A percentile compares a stretch with the other conserved stretches of the same genome.
These are phyloP conservation scores for Erodium trifolium DNA, from an alignment of 441 rosid genomes.

Conservation along the genomic window DNA sequence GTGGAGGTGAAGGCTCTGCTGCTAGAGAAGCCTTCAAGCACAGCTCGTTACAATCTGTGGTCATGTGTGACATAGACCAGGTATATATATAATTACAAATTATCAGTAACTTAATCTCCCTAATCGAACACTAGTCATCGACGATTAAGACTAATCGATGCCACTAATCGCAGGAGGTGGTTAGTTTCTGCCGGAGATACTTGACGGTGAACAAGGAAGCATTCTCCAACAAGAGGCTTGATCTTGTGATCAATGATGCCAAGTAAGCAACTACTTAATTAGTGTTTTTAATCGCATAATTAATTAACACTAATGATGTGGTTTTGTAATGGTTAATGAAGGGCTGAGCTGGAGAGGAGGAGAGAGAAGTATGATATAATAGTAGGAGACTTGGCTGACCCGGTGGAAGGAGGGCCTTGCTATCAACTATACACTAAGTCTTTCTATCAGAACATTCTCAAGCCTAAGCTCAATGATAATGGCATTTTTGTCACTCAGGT, in stretches of 20 bases:
- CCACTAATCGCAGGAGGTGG: conserved; percentile 56
- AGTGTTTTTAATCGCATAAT: no score
- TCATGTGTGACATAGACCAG: conserved; percentile 93
- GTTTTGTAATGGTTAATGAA: conserved; percentile 16
- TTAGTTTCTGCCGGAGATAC: conserved; percentile 59
- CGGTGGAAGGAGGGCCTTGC: conserved; percentile 95
- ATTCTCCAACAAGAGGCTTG: conserved; percentile 57
- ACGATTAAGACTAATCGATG: no score
- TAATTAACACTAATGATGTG: conserved; percentile 4
- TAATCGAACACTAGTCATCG: no score
- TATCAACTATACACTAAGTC: conserved; percentile 92
- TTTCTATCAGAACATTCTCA: conserved; percentile 62
- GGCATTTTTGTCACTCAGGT: conserved; percentile 88
- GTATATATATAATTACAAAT: conserved; percentile 25
- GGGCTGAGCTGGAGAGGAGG: conserved; percentile 73
- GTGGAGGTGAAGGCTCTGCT: conserved; percentile 96
- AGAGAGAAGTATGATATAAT: conserved; percentile 70
- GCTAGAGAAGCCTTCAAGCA: conserved; percentile 87
- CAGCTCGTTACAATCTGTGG: conserved; percentile 52
- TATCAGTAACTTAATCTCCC: neutral
- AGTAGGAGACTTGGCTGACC: conserved; percentile 91
- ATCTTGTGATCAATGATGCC: conserved; percentile 70
- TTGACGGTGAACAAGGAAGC: conserved; percentile 67
- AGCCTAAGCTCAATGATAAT: conserved; percentile 59
- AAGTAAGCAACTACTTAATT: conserved; percentile 36